These are phyloP conservation scores for Papiliotrema fonsecae DNA, from an alignment of 1,284 basidiomycete genomes.

Conservation along the genomic window DNA sequence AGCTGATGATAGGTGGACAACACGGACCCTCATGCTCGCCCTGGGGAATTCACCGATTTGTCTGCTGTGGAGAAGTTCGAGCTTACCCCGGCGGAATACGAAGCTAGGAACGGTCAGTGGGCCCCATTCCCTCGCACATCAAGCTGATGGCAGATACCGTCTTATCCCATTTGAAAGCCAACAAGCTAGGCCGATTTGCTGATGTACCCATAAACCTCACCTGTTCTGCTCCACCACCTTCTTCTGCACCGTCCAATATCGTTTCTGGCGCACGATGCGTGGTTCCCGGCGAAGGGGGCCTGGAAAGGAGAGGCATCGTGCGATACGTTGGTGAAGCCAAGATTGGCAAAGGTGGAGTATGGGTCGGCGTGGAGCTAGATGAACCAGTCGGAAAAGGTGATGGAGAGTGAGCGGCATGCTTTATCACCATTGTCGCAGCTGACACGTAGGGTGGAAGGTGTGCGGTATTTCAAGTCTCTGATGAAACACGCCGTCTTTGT, in stretches of 20 bases:
- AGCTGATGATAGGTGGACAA: slow-evolving; percentile 63
- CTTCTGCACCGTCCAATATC: slow-evolving; percentile 19
- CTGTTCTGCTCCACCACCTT: slow-evolving; percentile 22
- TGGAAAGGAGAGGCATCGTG: slow-evolving; percentile 76
- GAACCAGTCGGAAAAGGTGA: slow-evolving; percentile 95
- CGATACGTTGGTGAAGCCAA: slow-evolving; percentile 75
- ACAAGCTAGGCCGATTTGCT: slow-evolving; percentile 88
- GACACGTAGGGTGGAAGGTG: slow-evolving; percentile 68
- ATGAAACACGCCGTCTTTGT: slow-evolving; percentile 82
- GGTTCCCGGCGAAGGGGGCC: slow-evolving; percentile 54
- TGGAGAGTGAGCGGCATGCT: slow-evolving; percentile 68
- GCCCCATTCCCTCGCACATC: background rate
- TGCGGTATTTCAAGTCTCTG: slow-evolving; percentile 74
- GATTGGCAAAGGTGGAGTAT: slow-evolving; percentile 63
- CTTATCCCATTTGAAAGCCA: slow-evolving; percentile 78
- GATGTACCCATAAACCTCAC: slow-evolving; percentile 29
- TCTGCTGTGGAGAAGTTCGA: slow-evolving; percentile 91
- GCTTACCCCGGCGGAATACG: slow-evolving; percentile 76
- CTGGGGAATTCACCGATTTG: slow-evolving; percentile 66
- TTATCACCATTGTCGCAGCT: background rate
- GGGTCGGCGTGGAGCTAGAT: slow-evolving; percentile 94
- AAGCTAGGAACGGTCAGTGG: slow-evolving; percentile 62
- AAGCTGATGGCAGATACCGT: slow-evolving; percentile 66
- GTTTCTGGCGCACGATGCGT: slow-evolving; percentile 70
- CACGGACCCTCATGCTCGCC: slow-evolving; percentile 60